These are phyloP conservation scores for Gynochthodes officinalis DNA, from an alignment of 257 asterid species.

Conservation along the genomic window DNA sequence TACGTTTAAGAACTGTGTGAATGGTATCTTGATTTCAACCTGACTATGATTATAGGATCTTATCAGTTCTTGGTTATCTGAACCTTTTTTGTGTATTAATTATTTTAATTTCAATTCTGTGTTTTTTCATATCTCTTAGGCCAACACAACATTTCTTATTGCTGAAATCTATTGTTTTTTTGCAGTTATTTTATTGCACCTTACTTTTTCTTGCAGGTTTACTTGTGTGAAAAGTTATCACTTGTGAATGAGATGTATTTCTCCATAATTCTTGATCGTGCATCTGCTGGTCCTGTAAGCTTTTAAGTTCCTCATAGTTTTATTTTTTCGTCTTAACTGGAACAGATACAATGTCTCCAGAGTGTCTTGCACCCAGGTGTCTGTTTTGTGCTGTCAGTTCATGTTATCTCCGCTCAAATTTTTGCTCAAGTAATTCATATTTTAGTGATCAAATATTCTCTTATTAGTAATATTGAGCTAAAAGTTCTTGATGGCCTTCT, in stretches of 20 bases:
- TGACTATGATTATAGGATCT: not conserved
- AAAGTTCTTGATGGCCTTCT: not conserved
- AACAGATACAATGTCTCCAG: not conserved
- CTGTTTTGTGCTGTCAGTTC: not conserved
- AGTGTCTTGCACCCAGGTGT: not conserved
- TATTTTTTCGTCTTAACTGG: not conserved
- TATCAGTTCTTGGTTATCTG: not conserved
- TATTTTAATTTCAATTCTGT: not conserved
- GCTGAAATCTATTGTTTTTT: not conserved
- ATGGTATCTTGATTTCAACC: not conserved
- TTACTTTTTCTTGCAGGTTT: constrained; percentile 53
- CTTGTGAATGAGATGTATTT: constrained; percentile 99
- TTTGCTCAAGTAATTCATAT: not conserved
- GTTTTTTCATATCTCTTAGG: not conserved
- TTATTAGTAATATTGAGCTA: not conserved
- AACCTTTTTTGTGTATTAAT: not conserved
- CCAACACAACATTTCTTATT: not conserved
- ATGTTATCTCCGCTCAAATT: not conserved
- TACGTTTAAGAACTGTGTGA: not conserved
- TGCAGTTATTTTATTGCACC: not conserved
- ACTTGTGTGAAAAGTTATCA: constrained; percentile 86
- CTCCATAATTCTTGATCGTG: constrained; percentile 94
- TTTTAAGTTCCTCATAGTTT: not conserved
- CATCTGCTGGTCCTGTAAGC: constrained; percentile 98
- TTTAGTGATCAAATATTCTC: not conserved